Evolutionary conservation across 2,329 filamentous ascomycete species (phyloP), one percentile per base, ranked within the genome.

Genomic region (Neopestalotiopsis clavispora): DNA sequence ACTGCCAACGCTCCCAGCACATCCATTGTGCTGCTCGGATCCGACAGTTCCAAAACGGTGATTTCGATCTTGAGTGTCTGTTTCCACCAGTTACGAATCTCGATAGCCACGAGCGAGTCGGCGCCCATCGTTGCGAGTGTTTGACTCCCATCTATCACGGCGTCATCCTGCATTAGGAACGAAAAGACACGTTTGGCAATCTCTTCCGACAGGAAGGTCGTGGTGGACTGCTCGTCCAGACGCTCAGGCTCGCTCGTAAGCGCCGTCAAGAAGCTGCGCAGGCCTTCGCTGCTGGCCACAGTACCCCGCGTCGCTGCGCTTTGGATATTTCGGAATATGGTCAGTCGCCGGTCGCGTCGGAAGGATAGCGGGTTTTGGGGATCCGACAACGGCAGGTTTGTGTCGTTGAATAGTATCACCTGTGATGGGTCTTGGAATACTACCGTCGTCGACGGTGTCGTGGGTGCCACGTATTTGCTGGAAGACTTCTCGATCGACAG

Each of bases 21-120:
- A 2, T 63, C 60, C 60, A 63, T 63, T 28, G 60, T 63, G 9
- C 17, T 63, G 17, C 10, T 38, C 60, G 60, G 4, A 30, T 63
- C 60, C 4, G 60, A 28, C 49, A 65, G 28, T 45, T 66, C 63
- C 12, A 66, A 32, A 13, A 57, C 63, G 6, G 63, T 42, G 6
- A 67, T 30, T 12, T 67, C 65, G 20, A 60, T 42, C 68, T 2
- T 32, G 62, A 12, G 74, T 73, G 65, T 71, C 32, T 70, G 74
- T 32, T 60, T 58, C 42, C 28, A 52, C 68, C 68, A 69, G 49
- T 65, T 69, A 12, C 64, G 57, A 17, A 69, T 58, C 58, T 69
- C 68, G 30, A 69, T 67, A 1, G 64, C 68, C 9, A 65, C 58
- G 4, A 69, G 45, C 20, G 68, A 69, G 58, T 69, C 68, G 4